Base-by-base conservation (phyloP, 108 stramenopile genomes). In the Fistulifera pelliculosa region DNA sequence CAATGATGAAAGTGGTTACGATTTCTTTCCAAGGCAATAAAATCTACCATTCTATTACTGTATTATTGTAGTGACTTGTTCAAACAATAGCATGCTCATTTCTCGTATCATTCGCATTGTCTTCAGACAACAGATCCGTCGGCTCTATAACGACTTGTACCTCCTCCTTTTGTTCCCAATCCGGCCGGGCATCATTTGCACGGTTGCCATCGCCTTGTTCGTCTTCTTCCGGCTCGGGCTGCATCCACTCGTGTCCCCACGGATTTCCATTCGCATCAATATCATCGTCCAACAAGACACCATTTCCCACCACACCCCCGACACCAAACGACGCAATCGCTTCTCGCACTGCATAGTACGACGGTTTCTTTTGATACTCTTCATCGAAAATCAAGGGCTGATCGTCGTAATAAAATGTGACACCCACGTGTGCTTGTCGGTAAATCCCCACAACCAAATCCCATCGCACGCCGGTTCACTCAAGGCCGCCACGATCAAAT, bases 391-490 rank as follows among this genome's bases (percentile, higher is more conserved):
- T 73, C 1, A 91, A 60, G 1, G 90, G 85, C 31, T 77, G 62
- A 62, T 86, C 90, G 41, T 85, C 83, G 42, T 80, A 71, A 47
- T 91, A 91, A 75, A 91, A 91, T 80, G 66, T 7, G 74, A 75
- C 31, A 91, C 90, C 93, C 93, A 94, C 8, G 86, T 90, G 54
- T 94, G 88, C 23, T 71, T 49, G 71, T 95, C 94, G 8, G 90
- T 76, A 53, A 95, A 91, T 15, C 94, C 94, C 94, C 94, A 95
- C 23, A 93, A 58, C 81, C 89, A 93, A 41, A 91, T 67, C 7
- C 91, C 91, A 55, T 85, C 72, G 66, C 90, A 93, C 18, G 83
- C 69, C 24, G 89, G 73, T 66, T 95, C 90, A 10, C 87, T 69
- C n/a, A 95, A 47, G 1, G 89, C 89, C 1, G 94, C 94, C 8